Evolutionary conservation across 768 basidiomycete genomes (phyloP).

Genomic region (Mycena leptocephala): DNA sequence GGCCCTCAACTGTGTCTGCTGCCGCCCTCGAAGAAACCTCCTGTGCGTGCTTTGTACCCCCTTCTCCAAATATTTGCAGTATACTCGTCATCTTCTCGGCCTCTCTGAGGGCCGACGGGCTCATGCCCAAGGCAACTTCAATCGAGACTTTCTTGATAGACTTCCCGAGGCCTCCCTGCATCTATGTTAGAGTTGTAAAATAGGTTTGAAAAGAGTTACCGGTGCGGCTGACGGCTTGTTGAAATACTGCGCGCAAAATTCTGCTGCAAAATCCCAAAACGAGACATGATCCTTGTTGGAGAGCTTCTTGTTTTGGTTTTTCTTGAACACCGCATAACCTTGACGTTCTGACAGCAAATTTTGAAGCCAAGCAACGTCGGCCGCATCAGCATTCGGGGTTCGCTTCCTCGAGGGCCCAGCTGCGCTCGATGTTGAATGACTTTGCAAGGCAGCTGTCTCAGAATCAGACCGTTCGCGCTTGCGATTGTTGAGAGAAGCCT

Average conservation of each 20-base stretch:
- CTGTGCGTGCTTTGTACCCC: not conserved
- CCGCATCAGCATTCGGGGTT: not conserved
- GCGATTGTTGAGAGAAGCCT: not conserved
- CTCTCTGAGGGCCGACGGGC: not conserved
- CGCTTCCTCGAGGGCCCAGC: not conserved
- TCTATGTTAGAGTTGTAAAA: not conserved
- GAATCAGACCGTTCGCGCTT: not conserved
- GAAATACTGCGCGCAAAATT: not conserved
- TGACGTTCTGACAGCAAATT: not conserved
- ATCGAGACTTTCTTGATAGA: no score
- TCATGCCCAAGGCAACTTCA: not conserved
- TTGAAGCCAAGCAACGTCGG: not conserved
- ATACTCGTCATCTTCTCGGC: constrained; percentile 12
- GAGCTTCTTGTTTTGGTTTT: not conserved
- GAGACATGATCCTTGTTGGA: not conserved
- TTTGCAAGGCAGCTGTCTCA: not conserved
- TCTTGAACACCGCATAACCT: not conserved
- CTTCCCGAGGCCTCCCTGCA: not conserved
- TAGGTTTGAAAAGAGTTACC: not conserved
- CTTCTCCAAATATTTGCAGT: not conserved
- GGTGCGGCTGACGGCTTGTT: not conserved
- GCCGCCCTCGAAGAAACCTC: not conserved
- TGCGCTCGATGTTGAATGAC: not conserved
- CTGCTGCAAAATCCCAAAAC: not conserved
- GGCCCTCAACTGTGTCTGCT: not conserved